Conservation (phyloP, 495 filamentous ascomycete genomes). For the Thermothielavioides terrestris region DNA sequence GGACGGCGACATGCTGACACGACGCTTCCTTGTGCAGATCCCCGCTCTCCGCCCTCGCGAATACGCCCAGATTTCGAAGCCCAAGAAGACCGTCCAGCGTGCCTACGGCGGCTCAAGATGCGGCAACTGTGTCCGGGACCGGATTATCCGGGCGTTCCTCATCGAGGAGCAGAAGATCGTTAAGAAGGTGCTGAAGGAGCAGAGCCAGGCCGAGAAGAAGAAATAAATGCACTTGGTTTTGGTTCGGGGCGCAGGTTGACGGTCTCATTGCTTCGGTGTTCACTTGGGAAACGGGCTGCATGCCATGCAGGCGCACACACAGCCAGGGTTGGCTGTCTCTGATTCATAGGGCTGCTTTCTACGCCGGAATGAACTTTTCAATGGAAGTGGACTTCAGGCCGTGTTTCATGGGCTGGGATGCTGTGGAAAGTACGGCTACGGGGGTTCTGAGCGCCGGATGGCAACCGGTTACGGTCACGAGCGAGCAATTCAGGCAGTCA, state of each 20-base stretch:
- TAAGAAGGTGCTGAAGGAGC: slow-evolving; percentile 98
- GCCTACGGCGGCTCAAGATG: slow-evolving; percentile 97
- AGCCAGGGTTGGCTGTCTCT: slow-evolving; percentile 33
- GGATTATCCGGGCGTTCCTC: slow-evolving; percentile 92
- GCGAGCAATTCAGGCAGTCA: slow-evolving; percentile 14
- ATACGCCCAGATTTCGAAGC: slow-evolving; percentile 89
- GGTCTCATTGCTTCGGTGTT: slow-evolving; percentile 46
- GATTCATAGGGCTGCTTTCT: slow-evolving; percentile 44
- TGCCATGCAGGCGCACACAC: slow-evolving; percentile 34
- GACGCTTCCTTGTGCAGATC: slow-evolving; percentile 48
- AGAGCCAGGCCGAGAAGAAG: slow-evolving; percentile 63
- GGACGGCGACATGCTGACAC: slow-evolving; percentile 2
- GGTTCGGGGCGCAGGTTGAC: slow-evolving; percentile 25
- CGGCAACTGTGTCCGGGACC: slow-evolving; percentile 96
- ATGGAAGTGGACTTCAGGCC: slow-evolving; percentile 32
- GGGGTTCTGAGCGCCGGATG: slow-evolving; percentile 11
- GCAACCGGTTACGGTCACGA: slow-evolving; percentile 6
- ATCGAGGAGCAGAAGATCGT: slow-evolving; percentile 99
- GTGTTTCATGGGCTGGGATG: slow-evolving; percentile 12
- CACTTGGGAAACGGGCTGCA: slow-evolving; percentile 41
- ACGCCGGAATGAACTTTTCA: slow-evolving; percentile 32
- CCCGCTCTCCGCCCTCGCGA: slow-evolving; percentile 95
- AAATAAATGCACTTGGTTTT: slow-evolving; percentile 42
- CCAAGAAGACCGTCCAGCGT: slow-evolving; percentile 97
- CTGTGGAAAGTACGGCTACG: slow-evolving; percentile 2